Evolutionary conservation across 352 stramenopile genomes (phyloP), one percentile per base, ranked within the genome.

Genomic region (Blastocystis sp.): DNA sequence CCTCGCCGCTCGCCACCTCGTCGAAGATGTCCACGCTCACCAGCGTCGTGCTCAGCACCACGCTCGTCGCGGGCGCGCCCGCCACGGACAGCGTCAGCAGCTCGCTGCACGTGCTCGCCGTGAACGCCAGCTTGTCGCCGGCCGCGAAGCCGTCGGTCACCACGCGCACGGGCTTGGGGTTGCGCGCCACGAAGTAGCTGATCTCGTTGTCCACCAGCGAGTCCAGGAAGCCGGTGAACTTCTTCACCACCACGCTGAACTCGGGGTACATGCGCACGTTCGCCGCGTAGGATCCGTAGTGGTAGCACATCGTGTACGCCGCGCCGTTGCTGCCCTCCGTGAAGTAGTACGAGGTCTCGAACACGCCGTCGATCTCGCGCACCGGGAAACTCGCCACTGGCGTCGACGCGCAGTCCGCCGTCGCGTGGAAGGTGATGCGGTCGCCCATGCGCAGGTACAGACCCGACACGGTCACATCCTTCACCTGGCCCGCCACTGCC

Each of bases 261-360:
- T 68, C 28, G 17, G 28, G 28, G 57, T 65, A 66, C 10, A 40
- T 10, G 28, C 34, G 19, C 43, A 79, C 78, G 60, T 79, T 88
- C 45, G 34, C 34, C 21, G 68, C 2, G 17, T 17, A 42, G n/a
- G 17, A 21, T 65, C 78, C 64, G 45, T 54, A 88, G 48, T 88
- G 78, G 74, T 84, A 84, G 61, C 74, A 84, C 45, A 84, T 68
- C 54, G 74, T 69, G 74, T 84, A 84, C n/a, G 52, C 66, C 11
- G 28, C 74, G 21, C 74, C 74, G n/a, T 70, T 70, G 34, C 74
- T 84, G 57, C 74, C 74, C 57, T 28, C 28, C 6, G 52, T 69
- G 61, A 84, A 84, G 52, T 69, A 11, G 42, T 84, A 84, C 19
- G 74, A 48, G 40, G 52, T 45, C 42, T 21, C 43, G 38, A 81